These are phyloP conservation scores for Lantana camara DNA, from an alignment of 257 asterid genomes.

Conservation along the genomic window DNA sequence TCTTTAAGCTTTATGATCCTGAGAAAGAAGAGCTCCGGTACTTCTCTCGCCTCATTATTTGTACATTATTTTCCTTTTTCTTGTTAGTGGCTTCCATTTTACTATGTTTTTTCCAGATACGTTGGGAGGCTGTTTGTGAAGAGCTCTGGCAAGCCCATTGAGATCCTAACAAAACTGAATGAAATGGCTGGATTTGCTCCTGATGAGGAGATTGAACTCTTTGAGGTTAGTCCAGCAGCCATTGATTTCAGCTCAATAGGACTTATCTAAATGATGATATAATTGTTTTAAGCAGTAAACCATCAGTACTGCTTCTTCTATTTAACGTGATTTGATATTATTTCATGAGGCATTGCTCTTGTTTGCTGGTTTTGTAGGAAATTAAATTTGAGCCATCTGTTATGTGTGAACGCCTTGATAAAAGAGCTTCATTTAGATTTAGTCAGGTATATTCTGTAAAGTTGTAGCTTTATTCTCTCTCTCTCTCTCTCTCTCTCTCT, in stretches of 20 bases:
- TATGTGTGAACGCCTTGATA: constrained; percentile 96
- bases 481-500: constrained; percentile 11
- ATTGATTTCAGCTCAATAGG: not conserved
- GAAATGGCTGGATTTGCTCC: constrained; percentile 90
- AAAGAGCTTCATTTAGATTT: constrained; percentile 68
- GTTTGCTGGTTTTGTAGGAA: constrained; percentile 55
- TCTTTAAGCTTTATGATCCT: not conserved
- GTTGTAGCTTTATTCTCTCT: constrained; percentile 15
- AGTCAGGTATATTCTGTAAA: constrained; percentile 63
- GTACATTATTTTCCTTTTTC: not conserved
- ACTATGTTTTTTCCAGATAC: not conserved
- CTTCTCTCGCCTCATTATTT: not conserved
- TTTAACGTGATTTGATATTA: constrained; percentile 18
- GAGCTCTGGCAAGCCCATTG: constrained; percentile 76
- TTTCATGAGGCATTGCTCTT: constrained; percentile 3
- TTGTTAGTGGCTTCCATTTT: not conserved
- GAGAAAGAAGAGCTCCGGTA: constrained; percentile 94
- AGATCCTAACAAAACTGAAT: constrained; percentile 64
- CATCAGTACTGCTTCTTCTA: constrained; percentile 19
- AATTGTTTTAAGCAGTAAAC: not conserved
- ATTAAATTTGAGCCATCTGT: constrained; percentile 92
- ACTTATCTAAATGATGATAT: too few relatives aligned
- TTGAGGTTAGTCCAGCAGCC: constrained; percentile 62
- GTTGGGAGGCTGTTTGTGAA: constrained; percentile 88
- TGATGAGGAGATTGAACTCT: constrained; percentile 89